Conservation (phyloP, 2,329 filamentous ascomycete species). For the Hysterium pulicare region DNA sequence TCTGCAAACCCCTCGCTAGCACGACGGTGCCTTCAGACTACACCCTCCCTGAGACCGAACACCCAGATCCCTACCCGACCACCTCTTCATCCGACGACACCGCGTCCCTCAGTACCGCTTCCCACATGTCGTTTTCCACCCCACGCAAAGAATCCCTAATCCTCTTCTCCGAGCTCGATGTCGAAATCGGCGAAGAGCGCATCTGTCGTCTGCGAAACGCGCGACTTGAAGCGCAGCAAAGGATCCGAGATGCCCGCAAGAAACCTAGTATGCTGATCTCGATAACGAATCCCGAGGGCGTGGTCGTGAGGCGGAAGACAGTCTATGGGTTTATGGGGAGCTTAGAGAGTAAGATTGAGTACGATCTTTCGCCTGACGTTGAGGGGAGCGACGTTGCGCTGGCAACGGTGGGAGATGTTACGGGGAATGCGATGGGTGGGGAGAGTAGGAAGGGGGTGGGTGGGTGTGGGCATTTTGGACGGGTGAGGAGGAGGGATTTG, state of each 20-base stretch:
- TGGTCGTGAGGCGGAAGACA: conserved; percentile 51
- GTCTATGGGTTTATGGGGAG: conserved; percentile 63
- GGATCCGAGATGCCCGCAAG: conserved; percentile 58
- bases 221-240: conserved; percentile 62
- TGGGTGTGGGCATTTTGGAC: conserved; percentile 22
- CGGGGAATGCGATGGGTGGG: conserved; percentile 33
- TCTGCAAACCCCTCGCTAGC: conserved; percentile 62
- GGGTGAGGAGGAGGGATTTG: conserved; percentile 12
- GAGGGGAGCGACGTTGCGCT: conserved; percentile 54
- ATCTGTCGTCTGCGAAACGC: conserved; percentile 37
- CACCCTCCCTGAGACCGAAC: conserved; percentile 27
- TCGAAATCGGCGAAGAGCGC: conserved; percentile 2
- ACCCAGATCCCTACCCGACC: conserved; percentile 3
- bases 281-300: conserved; percentile 49
- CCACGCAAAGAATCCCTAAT: too few relatives aligned
- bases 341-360: conserved; percentile 57
- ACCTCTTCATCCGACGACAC: not conserved
- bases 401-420: conserved; percentile 51
- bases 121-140: too few relatives aligned
- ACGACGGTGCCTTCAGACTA: conserved; percentile 47
- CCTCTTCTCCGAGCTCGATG: too few relatives aligned
- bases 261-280: conserved; percentile 57
- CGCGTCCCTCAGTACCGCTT: not conserved
- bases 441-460: conserved; percentile 6
- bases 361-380: conserved; percentile 57